These are phyloP conservation scores for Didymellaceae sp. DNA, from an alignment of 2,329 filamentous ascomycete genomes.

Conservation along the genomic window DNA sequence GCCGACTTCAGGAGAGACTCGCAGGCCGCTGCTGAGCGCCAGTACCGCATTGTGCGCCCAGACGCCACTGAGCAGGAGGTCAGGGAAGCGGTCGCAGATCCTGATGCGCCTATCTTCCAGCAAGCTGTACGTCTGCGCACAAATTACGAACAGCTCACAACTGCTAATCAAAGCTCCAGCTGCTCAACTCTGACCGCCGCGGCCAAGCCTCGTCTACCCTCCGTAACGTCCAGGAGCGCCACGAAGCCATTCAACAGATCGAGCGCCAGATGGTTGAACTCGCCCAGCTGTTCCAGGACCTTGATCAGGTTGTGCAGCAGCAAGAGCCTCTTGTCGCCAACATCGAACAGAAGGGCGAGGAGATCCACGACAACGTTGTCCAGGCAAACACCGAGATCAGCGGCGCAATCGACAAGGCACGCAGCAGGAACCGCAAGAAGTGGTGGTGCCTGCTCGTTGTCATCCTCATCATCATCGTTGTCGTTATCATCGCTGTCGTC, in stretches of 20 bases:
- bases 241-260: slow-evolving; percentile 89
- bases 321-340: slow-evolving; percentile 81
- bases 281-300: slow-evolving; percentile 84
- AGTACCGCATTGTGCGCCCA: slow-evolving; percentile 88
- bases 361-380: slow-evolving; percentile 82
- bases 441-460: slow-evolving; percentile 89
- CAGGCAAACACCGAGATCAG: slow-evolving; percentile 85
- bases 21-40: slow-evolving; percentile 82
- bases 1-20: slow-evolving; percentile 79
- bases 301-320: slow-evolving; percentile 83
- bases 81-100: slow-evolving; percentile 74
- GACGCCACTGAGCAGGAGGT: slow-evolving; percentile 82
- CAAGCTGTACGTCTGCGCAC: slow-evolving; percentile 66
- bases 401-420: slow-evolving; percentile 80
- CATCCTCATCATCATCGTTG: slow-evolving; percentile 45
- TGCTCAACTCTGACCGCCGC: slow-evolving; percentile 80
- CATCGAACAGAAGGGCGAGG: slow-evolving; percentile 87
- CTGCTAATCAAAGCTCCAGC: slow-evolving; percentile 47
- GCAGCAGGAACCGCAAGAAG: slow-evolving; percentile 79
- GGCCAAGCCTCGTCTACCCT: slow-evolving; percentile 82
- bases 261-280: slow-evolving; percentile 89
- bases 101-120: slow-evolving; percentile 82
- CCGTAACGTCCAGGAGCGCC: slow-evolving; percentile 79
- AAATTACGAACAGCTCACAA: neutral
- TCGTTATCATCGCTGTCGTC: slow-evolving; percentile 50